Conservation (phyloP, 2,329 filamentous ascomycete genomes). For the Neofusicoccum laricinum region DNA sequence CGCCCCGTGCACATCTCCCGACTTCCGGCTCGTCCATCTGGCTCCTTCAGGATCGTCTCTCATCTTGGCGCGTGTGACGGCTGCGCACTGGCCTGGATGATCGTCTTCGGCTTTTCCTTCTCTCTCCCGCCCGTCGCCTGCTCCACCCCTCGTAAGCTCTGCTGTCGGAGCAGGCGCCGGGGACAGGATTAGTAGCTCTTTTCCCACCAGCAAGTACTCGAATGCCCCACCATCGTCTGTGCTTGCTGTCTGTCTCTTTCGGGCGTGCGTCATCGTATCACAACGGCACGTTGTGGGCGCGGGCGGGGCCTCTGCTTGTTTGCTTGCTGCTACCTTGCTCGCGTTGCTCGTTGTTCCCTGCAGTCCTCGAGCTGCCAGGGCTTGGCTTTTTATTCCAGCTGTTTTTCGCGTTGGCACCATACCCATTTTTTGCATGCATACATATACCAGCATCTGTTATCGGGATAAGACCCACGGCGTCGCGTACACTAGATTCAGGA, state of each 20-base stretch:
- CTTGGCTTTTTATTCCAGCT: background rate
- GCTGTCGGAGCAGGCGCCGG: background rate
- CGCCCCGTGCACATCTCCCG: constrained; percentile 5
- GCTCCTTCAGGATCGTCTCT: background rate
- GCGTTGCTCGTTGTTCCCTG: background rate
- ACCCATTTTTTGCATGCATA: constrained; percentile 10
- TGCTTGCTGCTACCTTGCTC: background rate
- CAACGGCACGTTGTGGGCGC: background rate
- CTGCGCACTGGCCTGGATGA: background rate
- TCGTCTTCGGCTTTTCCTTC: background rate
- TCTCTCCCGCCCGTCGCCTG: background rate
- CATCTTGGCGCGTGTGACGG: background rate
- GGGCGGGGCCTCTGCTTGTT: background rate
- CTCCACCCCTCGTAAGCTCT: background rate
- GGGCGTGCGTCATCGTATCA: background rate
- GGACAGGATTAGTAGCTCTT: background rate
- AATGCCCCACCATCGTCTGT: background rate
- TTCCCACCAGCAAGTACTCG: background rate
- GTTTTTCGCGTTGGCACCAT: constrained; percentile 1
- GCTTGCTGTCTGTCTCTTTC: background rate
- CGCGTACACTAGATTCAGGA: constrained; percentile 9
- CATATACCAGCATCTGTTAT: constrained; percentile 11
- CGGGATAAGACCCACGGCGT: constrained; percentile 6
- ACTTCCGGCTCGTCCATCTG: constrained; percentile 5
- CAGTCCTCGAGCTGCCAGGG: background rate